Conservation (phyloP, 192 early-diverging fungal species). For the Entophlyctis helioformis region DNA sequence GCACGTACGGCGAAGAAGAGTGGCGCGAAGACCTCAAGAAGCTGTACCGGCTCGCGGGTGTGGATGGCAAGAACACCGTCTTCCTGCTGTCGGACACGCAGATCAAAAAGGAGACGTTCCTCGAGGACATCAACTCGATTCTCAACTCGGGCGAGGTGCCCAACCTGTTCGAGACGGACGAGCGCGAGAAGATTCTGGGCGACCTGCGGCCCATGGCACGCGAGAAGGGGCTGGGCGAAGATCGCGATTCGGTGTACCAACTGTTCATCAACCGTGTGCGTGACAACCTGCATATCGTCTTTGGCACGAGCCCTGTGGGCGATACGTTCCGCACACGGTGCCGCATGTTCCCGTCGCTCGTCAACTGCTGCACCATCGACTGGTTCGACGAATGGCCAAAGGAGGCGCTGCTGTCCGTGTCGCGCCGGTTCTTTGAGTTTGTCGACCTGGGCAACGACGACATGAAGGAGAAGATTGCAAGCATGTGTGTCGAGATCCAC, state of each 20-base stretch:
- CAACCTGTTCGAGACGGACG: slow-evolving; percentile 47
- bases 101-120: slow-evolving; percentile 44
- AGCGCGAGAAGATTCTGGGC: slow-evolving; percentile 48
- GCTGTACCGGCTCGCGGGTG: slow-evolving; percentile 35
- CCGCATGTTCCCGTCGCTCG: slow-evolving; percentile 46
- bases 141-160: slow-evolving; percentile 53
- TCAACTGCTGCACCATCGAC: slow-evolving; percentile 52
- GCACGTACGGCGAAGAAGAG: slow-evolving; percentile 40
- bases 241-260: slow-evolving; percentile 44
- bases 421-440: slow-evolving; percentile 42
- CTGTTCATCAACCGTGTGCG: slow-evolving; percentile 49
- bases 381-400: slow-evolving; percentile 55
- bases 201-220: slow-evolving; percentile 34
- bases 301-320: slow-evolving; percentile 45
- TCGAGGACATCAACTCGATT: slow-evolving; percentile 48
- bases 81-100: slow-evolving; percentile 49
- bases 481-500: slow-evolving; percentile 51
- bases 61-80: slow-evolving; percentile 52
- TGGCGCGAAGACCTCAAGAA: slow-evolving; percentile 49
- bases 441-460: slow-evolving; percentile 45
- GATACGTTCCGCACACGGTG: slow-evolving; percentile 45
- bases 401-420: slow-evolving; percentile 45
- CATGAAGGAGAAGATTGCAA: slow-evolving; percentile 40
- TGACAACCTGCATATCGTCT: slow-evolving; percentile 49
- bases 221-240: slow-evolving; percentile 41